phyloP scores from a whole-genome alignment of 2,329 filamentous ascomycete species.

The Xylaria polymorpha region DNA sequence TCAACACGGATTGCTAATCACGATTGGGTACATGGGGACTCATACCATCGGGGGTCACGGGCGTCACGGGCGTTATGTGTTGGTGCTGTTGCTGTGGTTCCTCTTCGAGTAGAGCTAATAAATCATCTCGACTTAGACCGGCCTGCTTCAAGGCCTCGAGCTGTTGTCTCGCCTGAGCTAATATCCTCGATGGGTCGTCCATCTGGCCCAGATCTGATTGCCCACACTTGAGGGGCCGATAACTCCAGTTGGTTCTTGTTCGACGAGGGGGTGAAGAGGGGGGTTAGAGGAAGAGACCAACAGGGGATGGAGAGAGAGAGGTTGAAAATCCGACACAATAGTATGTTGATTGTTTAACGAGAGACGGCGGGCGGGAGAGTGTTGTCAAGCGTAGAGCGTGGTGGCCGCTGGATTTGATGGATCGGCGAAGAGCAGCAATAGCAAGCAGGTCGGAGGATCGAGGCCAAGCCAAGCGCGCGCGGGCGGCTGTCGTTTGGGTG shows the following conservation, averaged over 20 bases:
- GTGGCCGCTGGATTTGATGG: constrained; percentile 19
- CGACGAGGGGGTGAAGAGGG: neutral
- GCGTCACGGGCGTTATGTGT: constrained; percentile 25
- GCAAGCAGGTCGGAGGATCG: constrained; percentile 38
- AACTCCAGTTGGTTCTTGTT: constrained; percentile 5
- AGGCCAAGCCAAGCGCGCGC: constrained; percentile 43
- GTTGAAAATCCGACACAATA: neutral
- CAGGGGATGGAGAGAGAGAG: neutral
- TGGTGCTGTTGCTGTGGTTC: constrained; percentile 40
- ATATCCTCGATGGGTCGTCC: constrained; percentile 49
- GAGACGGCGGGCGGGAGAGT: constrained; percentile 33
- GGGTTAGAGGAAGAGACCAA: neutral
- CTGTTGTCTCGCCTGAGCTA: constrained; percentile 50
- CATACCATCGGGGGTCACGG: constrained; percentile 42
- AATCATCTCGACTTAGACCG: constrained; percentile 49
- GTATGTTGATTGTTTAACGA: constrained; percentile 25
- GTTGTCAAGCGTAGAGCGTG: constrained; percentile 18
- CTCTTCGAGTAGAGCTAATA: constrained; percentile 48
- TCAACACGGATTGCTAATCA: constrained; percentile 21
- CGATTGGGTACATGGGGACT: constrained; percentile 14
- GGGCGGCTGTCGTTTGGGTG: constrained; percentile 44
- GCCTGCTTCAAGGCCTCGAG: constrained; percentile 51
- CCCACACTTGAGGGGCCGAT: constrained; percentile 14
- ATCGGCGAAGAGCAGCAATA: constrained; percentile 23
- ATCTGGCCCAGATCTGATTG: constrained; percentile 37